Percentiles rank a stretch among this genome's conserved stretches.
These are phyloP conservation scores for Smallanthus sonchifolius DNA, from an alignment of 129 eudicot genomes.

Conservation along the genomic window DNA sequence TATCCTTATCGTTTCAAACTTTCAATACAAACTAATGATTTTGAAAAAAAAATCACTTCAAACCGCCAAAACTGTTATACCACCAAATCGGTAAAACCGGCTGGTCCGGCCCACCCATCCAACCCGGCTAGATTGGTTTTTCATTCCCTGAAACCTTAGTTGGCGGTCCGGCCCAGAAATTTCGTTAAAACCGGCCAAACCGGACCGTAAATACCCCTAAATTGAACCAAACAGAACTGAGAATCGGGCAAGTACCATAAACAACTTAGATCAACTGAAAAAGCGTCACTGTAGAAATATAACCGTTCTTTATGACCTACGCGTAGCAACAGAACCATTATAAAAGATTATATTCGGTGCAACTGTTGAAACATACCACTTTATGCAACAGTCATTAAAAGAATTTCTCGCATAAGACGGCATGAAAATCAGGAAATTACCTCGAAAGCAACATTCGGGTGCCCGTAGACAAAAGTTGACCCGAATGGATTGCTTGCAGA, in stretches of 20 bases:
- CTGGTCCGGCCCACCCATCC: no score
- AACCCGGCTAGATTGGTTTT: no score
- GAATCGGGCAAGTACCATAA: constrained; percentile 11
- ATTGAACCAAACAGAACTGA: not conserved
- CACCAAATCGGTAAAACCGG: no score
- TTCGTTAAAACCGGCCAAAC: no score
- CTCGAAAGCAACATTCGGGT: constrained; percentile 94
- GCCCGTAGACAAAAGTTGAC: constrained; percentile 83
- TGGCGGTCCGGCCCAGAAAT: not conserved
- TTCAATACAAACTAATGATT: no score
- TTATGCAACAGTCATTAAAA: not conserved
- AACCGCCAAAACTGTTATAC: no score
- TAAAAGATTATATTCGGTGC: constrained; percentile 2
- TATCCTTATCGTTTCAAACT: no score
- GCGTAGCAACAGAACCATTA: constrained; percentile 1
- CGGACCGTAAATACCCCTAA: no score
- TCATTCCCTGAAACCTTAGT: not conserved
- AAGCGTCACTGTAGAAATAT: constrained; percentile 86
- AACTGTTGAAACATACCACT: not conserved
- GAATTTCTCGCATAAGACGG: not conserved
- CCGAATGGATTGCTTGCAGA: constrained; percentile 91
- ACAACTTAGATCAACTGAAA: constrained; percentile 50
- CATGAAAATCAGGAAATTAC: constrained; percentile 27
- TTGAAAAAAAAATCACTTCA: no score
- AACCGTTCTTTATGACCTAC: constrained; percentile 89